A percentile compares a stretch with the other conserved stretches of the same genome.
phyloP scores from a whole-genome alignment of 2,329 filamentous ascomycete genomes.

The Hymenoscyphus infarciens region DNA sequence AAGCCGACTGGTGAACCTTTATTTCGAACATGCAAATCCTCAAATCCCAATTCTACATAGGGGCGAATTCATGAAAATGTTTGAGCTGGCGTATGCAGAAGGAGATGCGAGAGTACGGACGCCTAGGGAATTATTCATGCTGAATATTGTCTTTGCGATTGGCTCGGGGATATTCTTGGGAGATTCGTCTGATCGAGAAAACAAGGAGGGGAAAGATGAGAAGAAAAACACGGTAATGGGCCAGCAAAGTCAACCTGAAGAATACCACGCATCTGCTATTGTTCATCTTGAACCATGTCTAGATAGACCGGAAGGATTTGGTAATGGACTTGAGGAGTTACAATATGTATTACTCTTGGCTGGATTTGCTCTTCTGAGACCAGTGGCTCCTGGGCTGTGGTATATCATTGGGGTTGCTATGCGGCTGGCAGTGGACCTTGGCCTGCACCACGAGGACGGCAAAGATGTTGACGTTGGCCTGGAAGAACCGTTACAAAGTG shows the following conservation, averaged over 20 bases:
- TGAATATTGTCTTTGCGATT: constrained; percentile 97
- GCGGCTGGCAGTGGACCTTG: constrained; percentile 84
- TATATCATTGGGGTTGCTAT: constrained; percentile 96
- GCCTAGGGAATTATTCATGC: constrained; percentile 80
- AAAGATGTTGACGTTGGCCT: constrained; percentile 59
- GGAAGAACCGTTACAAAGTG: constrained; percentile 39
- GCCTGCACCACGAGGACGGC: constrained; percentile 88
- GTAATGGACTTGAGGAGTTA: constrained; percentile 87
- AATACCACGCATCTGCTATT: constrained; percentile 94
- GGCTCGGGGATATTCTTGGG: constrained; percentile 88
- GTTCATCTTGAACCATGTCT: constrained; percentile 86
- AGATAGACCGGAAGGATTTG: constrained; percentile 60
- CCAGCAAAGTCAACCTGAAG: constrained; percentile 74
- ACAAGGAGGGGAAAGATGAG: constrained; percentile 25
- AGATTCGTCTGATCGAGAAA: constrained; percentile 42
- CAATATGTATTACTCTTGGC: constrained; percentile 90
- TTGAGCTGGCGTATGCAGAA: constrained; percentile 74
- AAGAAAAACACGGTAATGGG: constrained; percentile 31
- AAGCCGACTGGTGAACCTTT: constrained; percentile 69
- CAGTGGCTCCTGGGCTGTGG: constrained; percentile 91
- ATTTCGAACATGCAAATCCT: constrained; percentile 94
- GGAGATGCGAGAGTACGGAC: constrained; percentile 61
- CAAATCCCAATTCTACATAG: constrained; percentile 92
- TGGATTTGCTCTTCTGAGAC: constrained; percentile 84
- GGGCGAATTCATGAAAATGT: constrained; percentile 83